Percentiles rank a stretch among this genome's conserved stretches.
Evolutionary conservation across 352 stramenopile genomes (phyloP).

Genomic region (Phytopythium oedochilum): DNA sequence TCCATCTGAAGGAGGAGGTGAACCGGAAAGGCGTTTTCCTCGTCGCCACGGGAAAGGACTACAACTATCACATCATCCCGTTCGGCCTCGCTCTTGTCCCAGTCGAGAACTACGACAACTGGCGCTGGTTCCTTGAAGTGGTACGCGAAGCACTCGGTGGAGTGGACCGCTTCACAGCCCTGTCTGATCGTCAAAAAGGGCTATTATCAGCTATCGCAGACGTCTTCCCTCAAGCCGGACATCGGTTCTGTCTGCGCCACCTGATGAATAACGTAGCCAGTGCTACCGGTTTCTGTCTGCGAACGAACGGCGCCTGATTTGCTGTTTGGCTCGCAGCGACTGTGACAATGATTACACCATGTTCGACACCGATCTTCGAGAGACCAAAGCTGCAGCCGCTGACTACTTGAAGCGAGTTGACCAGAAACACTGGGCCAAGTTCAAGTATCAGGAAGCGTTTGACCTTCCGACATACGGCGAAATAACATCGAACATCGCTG

Average conservation of each 20-base stretch:
- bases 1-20: constrained; percentile 22
- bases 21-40: constrained; percentile 14
- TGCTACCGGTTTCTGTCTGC: not conserved
- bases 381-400: not conserved
- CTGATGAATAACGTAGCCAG: not conserved
- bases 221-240: not conserved
- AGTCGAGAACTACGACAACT: constrained; percentile 19
- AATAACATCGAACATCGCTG: constrained; percentile 15
- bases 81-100: constrained; percentile 10
- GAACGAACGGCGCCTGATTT: too few relatives aligned
- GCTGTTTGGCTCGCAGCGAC: too few relatives aligned
- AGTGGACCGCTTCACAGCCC: not conserved
- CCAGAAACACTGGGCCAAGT: constrained; percentile 14
- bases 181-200: not conserved
- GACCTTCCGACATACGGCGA: constrained; percentile 12
- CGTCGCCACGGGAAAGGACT: constrained; percentile 16
- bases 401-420: constrained; percentile 7
- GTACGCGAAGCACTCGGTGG: not conserved
- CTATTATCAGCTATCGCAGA: not conserved
- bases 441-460: constrained; percentile 7
- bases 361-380: too few relatives aligned
- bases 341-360: too few relatives aligned
- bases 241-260: not conserved
- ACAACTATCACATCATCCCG: constrained; percentile 11
- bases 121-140: constrained; percentile 11